Evolutionary conservation across 352 stramenopile genomes (phyloP).

Genomic region (Globisporangium radiosum): DNA sequence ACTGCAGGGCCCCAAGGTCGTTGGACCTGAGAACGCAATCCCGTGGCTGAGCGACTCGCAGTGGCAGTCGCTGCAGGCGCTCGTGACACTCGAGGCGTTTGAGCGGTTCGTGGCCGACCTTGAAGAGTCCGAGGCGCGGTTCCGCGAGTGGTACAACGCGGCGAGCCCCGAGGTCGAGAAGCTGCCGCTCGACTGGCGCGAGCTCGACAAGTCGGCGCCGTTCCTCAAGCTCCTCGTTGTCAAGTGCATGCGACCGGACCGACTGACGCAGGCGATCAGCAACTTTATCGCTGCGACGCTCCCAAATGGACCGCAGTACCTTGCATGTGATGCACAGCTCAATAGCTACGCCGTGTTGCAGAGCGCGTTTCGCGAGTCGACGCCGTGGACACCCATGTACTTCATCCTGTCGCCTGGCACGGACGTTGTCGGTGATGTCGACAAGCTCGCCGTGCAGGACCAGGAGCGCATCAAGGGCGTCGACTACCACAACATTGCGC

Average conservation of each 20-base stretch:
- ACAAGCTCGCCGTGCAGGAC: slow-evolving; percentile 90
- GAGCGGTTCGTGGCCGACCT: slow-evolving; percentile 84
- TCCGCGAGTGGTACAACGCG: slow-evolving; percentile 90
- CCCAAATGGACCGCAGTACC: slow-evolving; percentile 71
- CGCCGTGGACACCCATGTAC: slow-evolving; percentile 94
- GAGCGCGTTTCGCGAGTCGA: slow-evolving; percentile 91
- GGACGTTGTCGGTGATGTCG: slow-evolving; percentile 94
- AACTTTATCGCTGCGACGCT: slow-evolving; percentile 89
- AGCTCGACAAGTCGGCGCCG: slow-evolving; percentile 84
- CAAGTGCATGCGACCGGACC: slow-evolving; percentile 90
- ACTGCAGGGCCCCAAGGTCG: slow-evolving; percentile 61
- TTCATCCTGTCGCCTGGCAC: slow-evolving; percentile 96
- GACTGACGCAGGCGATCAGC: slow-evolving; percentile 89
- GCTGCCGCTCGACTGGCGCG: slow-evolving; percentile 87
- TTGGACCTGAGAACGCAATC: slow-evolving; percentile 66
- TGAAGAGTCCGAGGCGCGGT: slow-evolving; percentile 85
- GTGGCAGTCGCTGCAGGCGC: slow-evolving; percentile 76
- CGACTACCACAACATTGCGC: slow-evolving; percentile 94
- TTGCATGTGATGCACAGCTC: slow-evolving; percentile 86
- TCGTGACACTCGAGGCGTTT: slow-evolving; percentile 79
- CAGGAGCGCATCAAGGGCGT: slow-evolving; percentile 90
- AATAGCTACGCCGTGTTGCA: slow-evolving; percentile 94
- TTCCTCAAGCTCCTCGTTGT: slow-evolving; percentile 94
- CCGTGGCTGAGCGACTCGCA: slow-evolving; percentile 81
- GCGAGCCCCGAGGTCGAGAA: slow-evolving; percentile 84